Evolutionary conservation across 306 rosid genomes (phyloP).

Genomic region (Vigna hirtella): DNA sequence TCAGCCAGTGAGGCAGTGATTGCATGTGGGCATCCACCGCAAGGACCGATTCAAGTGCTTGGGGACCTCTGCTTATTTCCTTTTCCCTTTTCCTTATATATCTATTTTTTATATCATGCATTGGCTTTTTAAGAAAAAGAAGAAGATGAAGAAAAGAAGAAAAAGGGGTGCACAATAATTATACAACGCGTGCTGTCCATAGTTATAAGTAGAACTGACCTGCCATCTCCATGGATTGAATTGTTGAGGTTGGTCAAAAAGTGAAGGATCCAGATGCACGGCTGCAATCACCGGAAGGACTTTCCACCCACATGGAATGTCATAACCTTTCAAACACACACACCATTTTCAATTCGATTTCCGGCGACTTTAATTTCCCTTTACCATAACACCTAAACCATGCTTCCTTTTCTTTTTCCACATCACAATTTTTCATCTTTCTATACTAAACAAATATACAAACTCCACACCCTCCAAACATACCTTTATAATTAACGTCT

Average conservation of each 20-base stretch:
- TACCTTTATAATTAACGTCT: slow-evolving; percentile 91
- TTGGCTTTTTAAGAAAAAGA: slow-evolving; percentile 34
- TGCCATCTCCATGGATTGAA: slow-evolving; percentile 99
- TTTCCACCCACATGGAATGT: slow-evolving; percentile 99
- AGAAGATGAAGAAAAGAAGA: neutral
- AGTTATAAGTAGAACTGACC: slow-evolving; percentile 59
- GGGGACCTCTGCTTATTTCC: slow-evolving; percentile 54
- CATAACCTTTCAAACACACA: slow-evolving; percentile 73
- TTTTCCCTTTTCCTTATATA: slow-evolving; percentile 17
- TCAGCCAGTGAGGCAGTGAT: slow-evolving; percentile 45
- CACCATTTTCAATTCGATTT: slow-evolving; percentile 26
- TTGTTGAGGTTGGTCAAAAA: slow-evolving; percentile 93
- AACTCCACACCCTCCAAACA: neutral
- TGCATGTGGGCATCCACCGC: slow-evolving; percentile 56
- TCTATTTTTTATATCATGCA: neutral
- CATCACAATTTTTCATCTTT: neutral
- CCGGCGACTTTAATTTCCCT: slow-evolving; percentile 22
- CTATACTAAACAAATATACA: neutral
- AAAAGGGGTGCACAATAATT: slow-evolving; percentile 34
- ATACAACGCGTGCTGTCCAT: slow-evolving; percentile 52
- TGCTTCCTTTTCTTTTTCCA: neutral
- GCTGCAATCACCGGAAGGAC: slow-evolving; percentile 99
- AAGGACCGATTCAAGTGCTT: slow-evolving; percentile 55
- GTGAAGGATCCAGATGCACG: slow-evolving; percentile 88
- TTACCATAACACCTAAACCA: slow-evolving; percentile 20